Base-by-base conservation (phyloP, 2,329 filamentous ascomycete genomes). In the Ascochyta pisi region DNA sequence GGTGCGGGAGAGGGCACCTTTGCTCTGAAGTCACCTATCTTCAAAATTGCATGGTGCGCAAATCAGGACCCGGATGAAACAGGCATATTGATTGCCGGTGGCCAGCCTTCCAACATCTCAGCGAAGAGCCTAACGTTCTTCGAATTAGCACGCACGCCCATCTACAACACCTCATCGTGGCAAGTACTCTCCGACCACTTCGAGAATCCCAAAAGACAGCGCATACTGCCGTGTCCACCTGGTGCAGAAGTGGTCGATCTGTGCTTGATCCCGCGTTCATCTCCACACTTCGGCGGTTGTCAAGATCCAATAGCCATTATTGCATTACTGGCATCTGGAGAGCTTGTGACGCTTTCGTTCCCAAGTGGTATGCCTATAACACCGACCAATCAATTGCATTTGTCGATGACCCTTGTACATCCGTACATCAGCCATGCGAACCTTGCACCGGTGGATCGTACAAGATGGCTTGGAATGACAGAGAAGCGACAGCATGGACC, bases 61-160 rank as follows among this genome's bases (percentile, higher is more conserved):
- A 97, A 97, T 73, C 84, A 88, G 57, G 96, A 98, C 69, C 89
- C 92, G 0, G 95, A 99, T 68, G 94, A 99, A 68, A 98, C 92
- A 16, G 94, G 88, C 1, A 81, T 99, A 23, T 78, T 99, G 35
- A 84, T 99, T 51, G 90, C 92, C 2, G 95, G 95, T 27, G 95
- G 95, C 4, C 84, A 89, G 58, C 81, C 85, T 1, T 83, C 85
- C 0, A 88, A 88, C 16, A 83, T 86, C 35, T 81, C 85, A 4
- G 84, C 86, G 5, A 92, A 90, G 74, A 91, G 91, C 5, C 76
- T 99, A 58, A 96, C 90, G 0, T 94, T 98, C 62, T 82, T 98
- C 54, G 95, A 99, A 64, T 81, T 99, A 54, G 95, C 95, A 2
- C 78, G 87, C 43, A 97, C 94, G 6, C 95, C 95, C 1, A 88